Evolutionary conservation across 768 basidiomycete species (phyloP).

Genomic region (Grammothele lineata): DNA sequence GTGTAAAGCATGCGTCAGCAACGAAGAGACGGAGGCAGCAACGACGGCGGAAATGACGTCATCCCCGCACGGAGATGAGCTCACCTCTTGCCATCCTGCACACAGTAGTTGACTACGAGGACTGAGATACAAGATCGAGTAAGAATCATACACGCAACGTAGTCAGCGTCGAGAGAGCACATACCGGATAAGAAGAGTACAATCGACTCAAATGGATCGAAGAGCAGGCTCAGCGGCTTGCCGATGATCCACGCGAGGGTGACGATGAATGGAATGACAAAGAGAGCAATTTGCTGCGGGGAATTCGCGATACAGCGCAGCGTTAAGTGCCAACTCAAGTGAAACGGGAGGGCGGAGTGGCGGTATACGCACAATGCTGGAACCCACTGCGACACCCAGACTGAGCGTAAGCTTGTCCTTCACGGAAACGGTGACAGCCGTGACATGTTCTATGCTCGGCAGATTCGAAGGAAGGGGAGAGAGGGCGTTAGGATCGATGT

Average conservation of each 20-base stretch:
- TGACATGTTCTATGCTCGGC: conserved; percentile 72
- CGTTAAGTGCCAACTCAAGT: background rate
- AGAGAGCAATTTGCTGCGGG: conserved; percentile 72
- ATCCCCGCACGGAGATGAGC: background rate
- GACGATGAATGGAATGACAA: conserved; percentile 84
- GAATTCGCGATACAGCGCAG: conserved; percentile 2
- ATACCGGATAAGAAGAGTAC: conserved; percentile 47
- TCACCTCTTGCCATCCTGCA: conserved; percentile 74
- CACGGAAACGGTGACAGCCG: conserved; percentile 87
- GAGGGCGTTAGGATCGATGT: too few relatives aligned
- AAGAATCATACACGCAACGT: too few relatives aligned
- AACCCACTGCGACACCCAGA: conserved; percentile 86
- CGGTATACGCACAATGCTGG: conserved; percentile 58
- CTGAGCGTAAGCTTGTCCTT: conserved; percentile 87
- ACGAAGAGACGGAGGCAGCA: too few relatives aligned
- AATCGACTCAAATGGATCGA: conserved; percentile 87
- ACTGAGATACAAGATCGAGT: conserved; percentile 14
- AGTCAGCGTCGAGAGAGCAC: conserved; percentile 1
- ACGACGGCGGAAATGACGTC: background rate
- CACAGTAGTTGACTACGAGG: conserved; percentile 64
- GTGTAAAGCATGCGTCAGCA: background rate
- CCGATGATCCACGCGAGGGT: conserved; percentile 76
- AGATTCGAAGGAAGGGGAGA: background rate
- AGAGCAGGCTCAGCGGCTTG: conserved; percentile 76
- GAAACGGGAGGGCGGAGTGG: background rate